Evolutionary conservation across 768 basidiomycete genomes (phyloP).

Genomic region (Agrocybe pediades): DNA sequence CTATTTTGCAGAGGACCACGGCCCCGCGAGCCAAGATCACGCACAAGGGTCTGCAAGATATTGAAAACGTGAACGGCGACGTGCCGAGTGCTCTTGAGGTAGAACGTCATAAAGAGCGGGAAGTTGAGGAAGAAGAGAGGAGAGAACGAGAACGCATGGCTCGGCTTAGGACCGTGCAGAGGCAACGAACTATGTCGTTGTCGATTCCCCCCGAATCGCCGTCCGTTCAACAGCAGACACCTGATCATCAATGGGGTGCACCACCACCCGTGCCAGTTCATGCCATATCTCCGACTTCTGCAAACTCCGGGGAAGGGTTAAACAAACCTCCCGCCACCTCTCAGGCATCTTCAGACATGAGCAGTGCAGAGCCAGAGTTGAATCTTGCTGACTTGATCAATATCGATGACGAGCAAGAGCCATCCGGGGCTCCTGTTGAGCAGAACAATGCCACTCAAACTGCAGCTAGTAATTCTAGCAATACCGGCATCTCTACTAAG

Average conservation of each 20-base stretch:
- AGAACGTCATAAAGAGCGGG: slow-evolving; percentile 62
- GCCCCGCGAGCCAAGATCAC: slow-evolving; percentile 82
- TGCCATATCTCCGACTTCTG: slow-evolving; percentile 31
- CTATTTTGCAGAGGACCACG: slow-evolving; percentile 73
- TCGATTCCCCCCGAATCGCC: slow-evolving; percentile 80
- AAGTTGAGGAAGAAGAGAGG: slow-evolving; percentile 69
- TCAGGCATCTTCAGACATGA: slow-evolving; percentile 36
- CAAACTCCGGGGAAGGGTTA: slow-evolving; percentile 16
- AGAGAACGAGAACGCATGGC: slow-evolving; percentile 71
- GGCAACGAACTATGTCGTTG: slow-evolving; percentile 53
- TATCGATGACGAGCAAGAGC: slow-evolving; percentile 60
- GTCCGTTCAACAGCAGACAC: slow-evolving; percentile 39
- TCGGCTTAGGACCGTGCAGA: slow-evolving; percentile 52
- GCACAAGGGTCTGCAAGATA: slow-evolving; percentile 90
- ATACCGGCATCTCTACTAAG: slow-evolving; percentile 12
- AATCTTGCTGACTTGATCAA: slow-evolving; percentile 79
- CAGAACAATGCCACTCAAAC: slow-evolving; percentile 8
- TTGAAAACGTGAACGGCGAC: slow-evolving; percentile 73
- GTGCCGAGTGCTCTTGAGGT: slow-evolving; percentile 40
- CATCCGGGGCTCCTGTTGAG: not conserved
- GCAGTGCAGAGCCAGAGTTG: slow-evolving; percentile 57
- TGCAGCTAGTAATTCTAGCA: slow-evolving; percentile 7
- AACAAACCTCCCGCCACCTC: slow-evolving; percentile 19
- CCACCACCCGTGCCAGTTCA: slow-evolving; percentile 59
- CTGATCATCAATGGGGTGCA: slow-evolving; percentile 52